Conservation (phyloP, 345 rosid genomes). For the Excoecaria agallocha region DNA sequence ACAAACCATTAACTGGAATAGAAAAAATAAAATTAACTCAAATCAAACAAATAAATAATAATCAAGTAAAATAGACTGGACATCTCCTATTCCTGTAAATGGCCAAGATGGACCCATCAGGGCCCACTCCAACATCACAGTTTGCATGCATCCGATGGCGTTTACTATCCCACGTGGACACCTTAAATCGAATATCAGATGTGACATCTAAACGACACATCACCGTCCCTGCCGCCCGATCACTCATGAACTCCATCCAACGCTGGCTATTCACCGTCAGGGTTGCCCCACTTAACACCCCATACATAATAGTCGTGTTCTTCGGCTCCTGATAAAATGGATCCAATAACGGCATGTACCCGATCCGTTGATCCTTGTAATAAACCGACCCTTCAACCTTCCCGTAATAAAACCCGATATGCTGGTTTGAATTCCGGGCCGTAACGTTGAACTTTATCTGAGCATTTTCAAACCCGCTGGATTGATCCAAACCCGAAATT, state of each 20-base stretch:
- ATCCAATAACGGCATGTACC: constrained; percentile 39
- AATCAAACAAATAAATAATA: not conserved
- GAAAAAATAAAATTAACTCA: too few species aligned
- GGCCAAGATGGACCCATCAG: constrained; percentile 59
- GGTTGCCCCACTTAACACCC: constrained; percentile 54
- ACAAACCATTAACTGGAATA: too few species aligned
- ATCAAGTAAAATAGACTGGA: constrained; percentile 67
- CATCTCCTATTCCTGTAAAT: constrained; percentile 52
- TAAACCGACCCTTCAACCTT: constrained; percentile 53
- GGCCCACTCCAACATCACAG: constrained; percentile 55
- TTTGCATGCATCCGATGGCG: constrained; percentile 61
- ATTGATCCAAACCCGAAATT: constrained; percentile 45
- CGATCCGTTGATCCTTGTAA: constrained; percentile 57
- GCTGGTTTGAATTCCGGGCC: constrained; percentile 68
- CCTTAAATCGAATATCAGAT: constrained; percentile 58
- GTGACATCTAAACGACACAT: constrained; percentile 58
- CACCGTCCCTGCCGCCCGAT: constrained; percentile 54
- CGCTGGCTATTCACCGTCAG: constrained; percentile 48
- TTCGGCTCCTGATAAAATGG: constrained; percentile 67
- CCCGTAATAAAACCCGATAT: constrained; percentile 56
- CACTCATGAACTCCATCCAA: constrained; percentile 61
- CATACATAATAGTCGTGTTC: constrained; percentile 50
- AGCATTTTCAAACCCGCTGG: constrained; percentile 51
- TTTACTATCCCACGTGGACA: constrained; percentile 61
- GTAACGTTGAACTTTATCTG: constrained; percentile 56